A percentile compares a stretch with the other conserved stretches of the same genome.
Conservation (phyloP, 495 filamentous ascomycete species). For the Choiromyces venosus region DNA sequence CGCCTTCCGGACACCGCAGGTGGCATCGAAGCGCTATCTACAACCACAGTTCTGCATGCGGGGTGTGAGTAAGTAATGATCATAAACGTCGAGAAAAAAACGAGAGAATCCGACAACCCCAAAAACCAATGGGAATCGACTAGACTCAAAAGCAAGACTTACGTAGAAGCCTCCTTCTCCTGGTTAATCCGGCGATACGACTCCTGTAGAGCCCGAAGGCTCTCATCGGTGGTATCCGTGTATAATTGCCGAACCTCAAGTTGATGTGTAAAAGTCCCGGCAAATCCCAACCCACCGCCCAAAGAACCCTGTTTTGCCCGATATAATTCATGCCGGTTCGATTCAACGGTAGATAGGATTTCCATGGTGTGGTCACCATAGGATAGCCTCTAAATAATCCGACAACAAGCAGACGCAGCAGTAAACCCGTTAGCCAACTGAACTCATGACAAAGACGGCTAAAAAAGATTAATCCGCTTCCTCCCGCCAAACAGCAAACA, state of each 20-base stretch:
- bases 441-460: slow-evolving; percentile 29
- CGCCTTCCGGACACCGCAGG: slow-evolving; percentile 25
- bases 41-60: slow-evolving; percentile 34
- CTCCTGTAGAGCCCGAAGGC: slow-evolving; percentile 28
- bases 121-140: slow-evolving; percentile 6
- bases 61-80: slow-evolving; percentile 23
- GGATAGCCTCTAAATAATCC: slow-evolving; percentile 48
- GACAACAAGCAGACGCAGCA: slow-evolving; percentile 48
- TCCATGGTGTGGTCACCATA: slow-evolving; percentile 54
- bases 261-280: slow-evolving; percentile 54
- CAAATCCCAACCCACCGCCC: slow-evolving; percentile 50
- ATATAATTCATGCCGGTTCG: slow-evolving; percentile 54
- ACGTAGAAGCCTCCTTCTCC: slow-evolving; percentile 41
- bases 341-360: slow-evolving; percentile 50
- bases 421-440: slow-evolving; percentile 32
- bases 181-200: slow-evolving; percentile 33
- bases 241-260: slow-evolving; percentile 55
- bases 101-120: background rate
- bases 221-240: slow-evolving; percentile 48
- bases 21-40: slow-evolving; percentile 35
- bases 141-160: slow-evolving; percentile 28
- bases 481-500: slow-evolving; percentile 29
- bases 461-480: slow-evolving; percentile 2
- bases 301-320: slow-evolving; percentile 27
- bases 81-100: slow-evolving; percentile 15